Base-by-base conservation (phyloP, 768 basidiomycete species). In the Fomitopsis pulvina region DNA sequence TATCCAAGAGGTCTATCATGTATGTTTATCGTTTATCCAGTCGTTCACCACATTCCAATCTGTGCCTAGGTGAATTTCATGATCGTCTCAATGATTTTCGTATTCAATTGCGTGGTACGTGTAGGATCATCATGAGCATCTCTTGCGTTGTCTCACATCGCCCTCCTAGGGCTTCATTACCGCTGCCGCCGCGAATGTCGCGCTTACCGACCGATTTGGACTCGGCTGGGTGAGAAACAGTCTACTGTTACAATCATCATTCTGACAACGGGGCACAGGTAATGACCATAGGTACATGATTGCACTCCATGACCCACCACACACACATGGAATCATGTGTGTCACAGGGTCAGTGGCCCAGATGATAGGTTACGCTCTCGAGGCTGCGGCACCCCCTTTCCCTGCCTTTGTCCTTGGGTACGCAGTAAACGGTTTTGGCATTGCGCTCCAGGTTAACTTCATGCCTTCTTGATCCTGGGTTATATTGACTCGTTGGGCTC, bases 11-110 rank as follows among this genome's bases (percentile, higher is more conserved):
- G 74, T 77, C 60, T 78, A 77, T 60, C 68, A 69, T 57, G 77
- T 76, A 56, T 18, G 66, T 43, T 12, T 3, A 7, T 8, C 8
- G 14, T 7, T 16, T 16, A 12, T 9, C 2, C 40, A 22, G 30
- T 22, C 9, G 3, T 3, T 29, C 22, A 2, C 21, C 24, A 6
- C 46, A 44, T 38, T 43, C n/a, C n/a, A 29, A 47, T 39, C 54
- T 10, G 16, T 12, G 26, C 45, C 30, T 7, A 79, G 74, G 71
- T 77, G 24, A 66, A 67, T 11, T 81, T 77, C 55, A 68, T 72
- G 4, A 59, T 79, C 2, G 81, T 85, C 11, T 83, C 83, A 0
- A 61, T 83, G 42, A 73, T 85, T 21, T 88, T 86, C 62, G 68
- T 85, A 26, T 69, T 70, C 44, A 69, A 68, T 29, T 74, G 71